Evolutionary conservation across 768 basidiomycete genomes (phyloP), one percentile per base, ranked within the genome.

Genomic region (Psilocybe sp.): DNA sequence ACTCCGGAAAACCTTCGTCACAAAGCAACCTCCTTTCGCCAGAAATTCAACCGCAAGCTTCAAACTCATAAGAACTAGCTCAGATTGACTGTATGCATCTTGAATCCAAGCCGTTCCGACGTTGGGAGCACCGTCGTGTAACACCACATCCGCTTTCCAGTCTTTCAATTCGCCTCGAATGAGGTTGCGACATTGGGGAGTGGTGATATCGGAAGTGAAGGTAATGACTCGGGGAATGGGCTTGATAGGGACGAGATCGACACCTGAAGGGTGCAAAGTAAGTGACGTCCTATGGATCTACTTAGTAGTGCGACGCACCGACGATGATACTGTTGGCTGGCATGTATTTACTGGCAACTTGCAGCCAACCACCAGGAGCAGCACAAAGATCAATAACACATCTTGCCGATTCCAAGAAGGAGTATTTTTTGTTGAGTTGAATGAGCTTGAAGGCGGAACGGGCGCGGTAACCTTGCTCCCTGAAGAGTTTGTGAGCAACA

Each of bases 391-490:
- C 97, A 60, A 99, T 95, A 38, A 89, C 91, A 68, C 96, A 98
- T 79, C 84, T 78, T 50, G 93, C 88, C 28, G 81, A 75, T 60
- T 94, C 90, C 18, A 99, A 80, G 65, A 99, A 89, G 13, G 85
- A 81, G 71, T 90, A 99, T 74, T 98, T 99, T 68, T 96, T 94
- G 78, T 99, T 98, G 53, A 99, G 74, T 69, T 99, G 97, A 51
- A 99, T 93, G 51, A 99, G 81, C 71, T 99, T 99, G 85, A 96
- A 96, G 2, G 97, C 97, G 13, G 97, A 99, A 77, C 97, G 97
- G 59, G 97, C 97, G 55, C 97, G 90, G 67, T 95, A 99, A 53
- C 97, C 97, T 76, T 99, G 97, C 74, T 98, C 96, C 70, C 95
- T 98, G 64, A 55, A 34, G 33, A 44, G 46, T 37, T 45, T 32